Evolutionary conservation across 2,329 filamentous ascomycete species (phyloP).

Genomic region (Raffaelea arxii): DNA sequence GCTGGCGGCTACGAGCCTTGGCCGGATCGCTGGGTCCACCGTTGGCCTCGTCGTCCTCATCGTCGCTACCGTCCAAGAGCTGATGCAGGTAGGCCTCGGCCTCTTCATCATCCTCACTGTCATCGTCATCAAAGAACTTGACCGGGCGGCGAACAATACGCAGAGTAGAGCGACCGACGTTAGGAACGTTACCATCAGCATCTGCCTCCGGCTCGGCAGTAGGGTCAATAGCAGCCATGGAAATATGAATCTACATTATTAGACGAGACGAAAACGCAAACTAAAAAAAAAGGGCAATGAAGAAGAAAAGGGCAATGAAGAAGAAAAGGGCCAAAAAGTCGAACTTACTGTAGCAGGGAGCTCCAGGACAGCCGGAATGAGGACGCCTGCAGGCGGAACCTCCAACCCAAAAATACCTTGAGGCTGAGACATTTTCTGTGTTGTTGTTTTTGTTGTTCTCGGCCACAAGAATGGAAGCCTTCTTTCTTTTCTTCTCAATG

Average conservation of each 20-base stretch:
- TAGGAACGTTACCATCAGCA: slow-evolving; percentile 49
- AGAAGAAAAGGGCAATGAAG: not conserved
- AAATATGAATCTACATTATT: slow-evolving; percentile 72
- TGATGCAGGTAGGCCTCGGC: slow-evolving; percentile 56
- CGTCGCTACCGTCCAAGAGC: slow-evolving; percentile 38
- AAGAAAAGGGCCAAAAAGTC: not conserved
- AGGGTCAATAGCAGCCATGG: slow-evolving; percentile 96
- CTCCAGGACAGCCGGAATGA: slow-evolving; percentile 69
- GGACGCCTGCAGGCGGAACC: slow-evolving; percentile 74
- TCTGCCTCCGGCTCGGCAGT: slow-evolving; percentile 62
- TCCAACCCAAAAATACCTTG: slow-evolving; percentile 68
- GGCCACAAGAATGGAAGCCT: slow-evolving; percentile 5
- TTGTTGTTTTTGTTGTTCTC: too few relatives aligned
- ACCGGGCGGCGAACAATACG: slow-evolving; percentile 75
- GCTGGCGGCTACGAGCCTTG: slow-evolving; percentile 72
- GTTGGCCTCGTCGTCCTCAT: slow-evolving; percentile 64
- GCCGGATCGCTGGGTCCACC: slow-evolving; percentile 84
- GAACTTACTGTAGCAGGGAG: slow-evolving; percentile 73
- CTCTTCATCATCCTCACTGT: slow-evolving; percentile 52
- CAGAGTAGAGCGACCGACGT: slow-evolving; percentile 69
- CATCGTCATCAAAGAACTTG: slow-evolving; percentile 31
- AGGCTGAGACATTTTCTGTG: slow-evolving; percentile 10
- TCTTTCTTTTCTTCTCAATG: too few relatives aligned
- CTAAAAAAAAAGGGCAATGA: not conserved
- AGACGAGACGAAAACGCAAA: not conserved